Evolutionary conservation across 2,329 filamentous ascomycete species (phyloP).

Genomic region (Aspergillus brunneoviolaceus): DNA sequence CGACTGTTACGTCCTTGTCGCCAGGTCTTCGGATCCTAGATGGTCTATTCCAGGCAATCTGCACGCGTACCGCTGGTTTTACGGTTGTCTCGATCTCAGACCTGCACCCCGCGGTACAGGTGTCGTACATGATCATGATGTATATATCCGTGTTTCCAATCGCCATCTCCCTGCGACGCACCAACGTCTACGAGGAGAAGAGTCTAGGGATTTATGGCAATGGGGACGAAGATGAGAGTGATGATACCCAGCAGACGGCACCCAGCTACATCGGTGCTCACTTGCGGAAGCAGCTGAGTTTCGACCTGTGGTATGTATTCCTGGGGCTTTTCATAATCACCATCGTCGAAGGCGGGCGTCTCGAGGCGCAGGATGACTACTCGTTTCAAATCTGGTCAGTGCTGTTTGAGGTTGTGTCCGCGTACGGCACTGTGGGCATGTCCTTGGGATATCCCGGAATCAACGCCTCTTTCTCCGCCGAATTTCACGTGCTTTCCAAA

Average conservation of each 20-base stretch:
- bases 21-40: constrained; percentile 75
- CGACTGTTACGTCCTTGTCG: constrained; percentile 66
- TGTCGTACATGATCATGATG: constrained; percentile 99
- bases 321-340: constrained; percentile 88
- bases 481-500: constrained; percentile 72
- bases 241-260: constrained; percentile 56
- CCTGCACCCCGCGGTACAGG: constrained; percentile 85
- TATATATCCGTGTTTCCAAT: constrained; percentile 97
- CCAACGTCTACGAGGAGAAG: constrained; percentile 91
- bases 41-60: constrained; percentile 84
- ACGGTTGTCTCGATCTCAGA: constrained; percentile 71
- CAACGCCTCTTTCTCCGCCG: constrained; percentile 77
- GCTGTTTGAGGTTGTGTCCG: constrained; percentile 84
- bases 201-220: constrained; percentile 70
- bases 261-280: constrained; percentile 88
- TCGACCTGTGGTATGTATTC: constrained; percentile 97
- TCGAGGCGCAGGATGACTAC: constrained; percentile 61
- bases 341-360: constrained; percentile 75
- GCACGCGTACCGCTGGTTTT: constrained; percentile 88
- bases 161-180: constrained; percentile 86
- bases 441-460: constrained; percentile 75
- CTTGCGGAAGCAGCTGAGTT: constrained; percentile 88
- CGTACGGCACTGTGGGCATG: constrained; percentile 91
- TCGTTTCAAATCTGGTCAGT: constrained; percentile 66
- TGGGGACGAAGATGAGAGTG: constrained; percentile 52